Evolutionary conservation across 768 basidiomycete species (phyloP), one percentile per base, ranked within the genome.

Genomic region (Xerocomellus intermedius): DNA sequence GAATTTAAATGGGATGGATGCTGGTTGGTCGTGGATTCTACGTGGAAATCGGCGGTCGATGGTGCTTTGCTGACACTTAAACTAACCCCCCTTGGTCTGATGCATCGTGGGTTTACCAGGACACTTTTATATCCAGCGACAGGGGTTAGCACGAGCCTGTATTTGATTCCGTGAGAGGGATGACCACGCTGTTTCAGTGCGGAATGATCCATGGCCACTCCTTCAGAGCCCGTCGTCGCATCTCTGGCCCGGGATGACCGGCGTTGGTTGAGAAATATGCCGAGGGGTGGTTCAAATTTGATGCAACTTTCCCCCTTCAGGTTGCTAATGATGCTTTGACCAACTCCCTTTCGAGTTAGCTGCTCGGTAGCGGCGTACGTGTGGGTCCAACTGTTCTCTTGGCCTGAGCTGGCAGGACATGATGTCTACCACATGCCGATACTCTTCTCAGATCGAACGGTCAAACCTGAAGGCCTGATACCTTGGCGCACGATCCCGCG

Each of bases 121-220:
- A 32, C 38, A 30, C 28, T 42, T 42, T 38, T 10, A 33, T 30
- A 21, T 38, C 61, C 28, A 52, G 21, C 36, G 24, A 48, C 47
- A 43, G 55, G 33, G 42, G 42, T 35, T 42, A 32, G 33, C 43
- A 56, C 37, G 37, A 49, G 36, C 26, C 26, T 26, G 44, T 19
- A 58, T 42, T 38, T 32, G 8, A 42, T 39, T 58, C 24, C 21
- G 17, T 38, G 37, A 21, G 36, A 50, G 19, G 37, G 14, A 24
- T 21, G 32, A 14, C 24, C 48, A 56, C 32, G 41, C 28, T 48
- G 56, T 53, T 50, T 43, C 60, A 36, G 37, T 14, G 36, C 61
- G 33, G 42, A 41, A 19, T 24, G 42, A 51, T 35, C 39, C 41
- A 49, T 32, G 21, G 21, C 33, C 33, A 32, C 10, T 38, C 12